Conservation (phyloP, 345 rosid genomes). For the Moringa oleifera region DNA sequence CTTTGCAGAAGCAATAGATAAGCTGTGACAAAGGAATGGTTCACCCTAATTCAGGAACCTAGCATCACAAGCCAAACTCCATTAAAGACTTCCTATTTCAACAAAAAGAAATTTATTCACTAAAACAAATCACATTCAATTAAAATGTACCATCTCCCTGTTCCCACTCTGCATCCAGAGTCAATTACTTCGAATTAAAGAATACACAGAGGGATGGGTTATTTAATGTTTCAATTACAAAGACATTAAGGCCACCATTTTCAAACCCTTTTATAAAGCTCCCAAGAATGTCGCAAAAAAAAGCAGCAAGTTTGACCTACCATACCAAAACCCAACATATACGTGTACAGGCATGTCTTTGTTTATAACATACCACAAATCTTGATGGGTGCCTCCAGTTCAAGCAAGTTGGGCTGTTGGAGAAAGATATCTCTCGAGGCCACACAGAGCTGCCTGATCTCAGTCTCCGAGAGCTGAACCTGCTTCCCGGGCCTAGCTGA, state of each 20-base stretch:
- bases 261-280: no score
- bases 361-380: constrained; percentile 54
- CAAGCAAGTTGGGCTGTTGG: constrained; percentile 84
- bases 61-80: not conserved
- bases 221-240: no score
- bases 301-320: not conserved
- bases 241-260: no score
- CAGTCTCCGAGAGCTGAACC: constrained; percentile 85
- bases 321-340: not conserved
- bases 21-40: no score
- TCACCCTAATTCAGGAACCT: not conserved
- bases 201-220: no score
- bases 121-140: not conserved
- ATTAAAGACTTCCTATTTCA: not conserved
- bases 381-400: constrained; percentile 96
- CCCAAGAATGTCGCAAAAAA: not conserved
- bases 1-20: no score
- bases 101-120: not conserved
- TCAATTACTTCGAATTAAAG: no score
- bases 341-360: not conserved
- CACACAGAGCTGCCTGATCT: constrained; percentile 85
- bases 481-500: constrained; percentile 86
- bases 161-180: not conserved
- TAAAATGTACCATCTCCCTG: not conserved
- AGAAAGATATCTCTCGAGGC: constrained; percentile 74